Conservation (phyloP, 306 rosid species). For the Vigna trinervia region DNA sequence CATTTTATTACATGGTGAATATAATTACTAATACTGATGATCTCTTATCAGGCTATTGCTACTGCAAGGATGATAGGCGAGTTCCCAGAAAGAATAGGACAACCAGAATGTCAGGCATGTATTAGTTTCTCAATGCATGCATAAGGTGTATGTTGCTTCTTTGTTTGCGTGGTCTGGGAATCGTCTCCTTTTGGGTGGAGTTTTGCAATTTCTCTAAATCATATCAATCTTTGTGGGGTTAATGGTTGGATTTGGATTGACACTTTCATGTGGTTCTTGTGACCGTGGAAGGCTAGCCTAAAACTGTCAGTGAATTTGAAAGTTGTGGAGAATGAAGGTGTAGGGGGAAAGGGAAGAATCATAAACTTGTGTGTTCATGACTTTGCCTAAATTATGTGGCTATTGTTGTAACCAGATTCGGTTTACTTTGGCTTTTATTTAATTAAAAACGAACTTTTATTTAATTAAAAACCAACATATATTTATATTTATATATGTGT, state of each 20-base stretch:
- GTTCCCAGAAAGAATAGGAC: slow-evolving; percentile 91
- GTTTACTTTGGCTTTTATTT: slow-evolving; percentile 29
- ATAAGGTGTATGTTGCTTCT: slow-evolving; percentile 31
- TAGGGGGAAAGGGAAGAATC: slow-evolving; percentile 5
- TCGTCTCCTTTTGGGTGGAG: background rate
- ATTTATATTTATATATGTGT: no score
- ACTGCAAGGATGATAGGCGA: slow-evolving; percentile 95
- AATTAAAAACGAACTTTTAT: background rate
- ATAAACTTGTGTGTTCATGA: slow-evolving; percentile 12
- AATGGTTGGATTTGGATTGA: slow-evolving; percentile 24
- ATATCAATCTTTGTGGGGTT: slow-evolving; percentile 11
- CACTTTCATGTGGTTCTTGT: slow-evolving; percentile 10
- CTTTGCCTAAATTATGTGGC: slow-evolving; percentile 20
- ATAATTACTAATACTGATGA: slow-evolving; percentile 30
- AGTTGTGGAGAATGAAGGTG: background rate
- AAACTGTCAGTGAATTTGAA: slow-evolving; percentile 20
- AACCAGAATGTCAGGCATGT: slow-evolving; percentile 96
- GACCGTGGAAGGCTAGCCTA: slow-evolving; percentile 17
- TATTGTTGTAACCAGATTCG: background rate
- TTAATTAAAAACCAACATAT: no score
- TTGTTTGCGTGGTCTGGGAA: slow-evolving; percentile 27
- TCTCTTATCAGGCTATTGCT: slow-evolving; percentile 73
- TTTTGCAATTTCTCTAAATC: slow-evolving; percentile 2
- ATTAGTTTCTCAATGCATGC: slow-evolving; percentile 38
- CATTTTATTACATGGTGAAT: slow-evolving; percentile 23